Conservation (phyloP, 805 yeast species). For the Yarrowia keelungensis region DNA sequence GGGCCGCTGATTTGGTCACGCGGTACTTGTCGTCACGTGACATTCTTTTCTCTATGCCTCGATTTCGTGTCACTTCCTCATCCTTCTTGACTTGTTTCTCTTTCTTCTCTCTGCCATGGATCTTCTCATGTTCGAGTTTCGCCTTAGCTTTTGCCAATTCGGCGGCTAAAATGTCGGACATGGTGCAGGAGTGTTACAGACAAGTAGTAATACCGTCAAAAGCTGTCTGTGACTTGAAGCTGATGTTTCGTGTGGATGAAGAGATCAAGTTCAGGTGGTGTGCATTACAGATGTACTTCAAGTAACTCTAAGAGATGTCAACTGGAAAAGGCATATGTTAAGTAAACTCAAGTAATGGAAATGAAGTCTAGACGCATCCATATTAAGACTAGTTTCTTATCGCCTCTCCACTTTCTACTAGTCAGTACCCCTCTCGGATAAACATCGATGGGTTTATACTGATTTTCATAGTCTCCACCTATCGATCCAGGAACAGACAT, state of each 20-base stretch:
- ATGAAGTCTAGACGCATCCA: no score
- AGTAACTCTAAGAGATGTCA: neutral
- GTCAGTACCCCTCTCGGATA: no score
- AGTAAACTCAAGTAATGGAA: no score
- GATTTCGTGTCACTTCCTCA: neutral
- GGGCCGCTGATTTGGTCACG: neutral
- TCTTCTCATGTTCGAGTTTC: slow-evolving; percentile 11
- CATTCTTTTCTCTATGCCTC: slow-evolving; percentile 6
- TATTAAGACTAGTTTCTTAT: no score
- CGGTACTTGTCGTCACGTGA: neutral
- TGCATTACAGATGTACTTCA: neutral
- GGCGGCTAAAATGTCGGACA: slow-evolving; percentile 15
- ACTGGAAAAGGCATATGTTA: no score
- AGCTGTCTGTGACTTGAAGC: no score
- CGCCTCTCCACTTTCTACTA: no score
- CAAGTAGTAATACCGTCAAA: no score
- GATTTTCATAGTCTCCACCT: neutral
- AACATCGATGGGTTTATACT: neutral
- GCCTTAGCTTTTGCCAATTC: slow-evolving; percentile 29
- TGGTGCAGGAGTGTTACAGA: neutral
- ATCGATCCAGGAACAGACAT: neutral
- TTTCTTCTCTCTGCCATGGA: neutral
- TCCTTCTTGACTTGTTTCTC: neutral
- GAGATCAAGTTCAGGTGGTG: neutral
- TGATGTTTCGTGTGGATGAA: neutral